Conservation (phyloP, 2,329 filamentous ascomycete species). For the Penicillium sp. region DNA sequence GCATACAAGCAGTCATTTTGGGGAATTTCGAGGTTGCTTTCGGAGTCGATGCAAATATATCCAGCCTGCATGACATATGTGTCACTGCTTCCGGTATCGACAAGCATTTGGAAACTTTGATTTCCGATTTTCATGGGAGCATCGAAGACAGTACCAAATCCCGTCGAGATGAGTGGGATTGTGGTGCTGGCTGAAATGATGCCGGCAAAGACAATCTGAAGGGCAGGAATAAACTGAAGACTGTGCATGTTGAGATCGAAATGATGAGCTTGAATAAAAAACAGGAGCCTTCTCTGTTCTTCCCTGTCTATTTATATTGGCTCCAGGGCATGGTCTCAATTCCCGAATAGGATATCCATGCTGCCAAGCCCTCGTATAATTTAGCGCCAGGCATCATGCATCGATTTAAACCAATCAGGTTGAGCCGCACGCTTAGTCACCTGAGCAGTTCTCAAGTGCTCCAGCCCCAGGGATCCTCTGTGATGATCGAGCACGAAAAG, state of each 20-base stretch:
- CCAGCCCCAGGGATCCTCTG: too few species aligned
- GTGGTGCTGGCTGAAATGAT: neutral
- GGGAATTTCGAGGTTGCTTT: slow-evolving; percentile 42
- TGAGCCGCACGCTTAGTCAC: too few species aligned
- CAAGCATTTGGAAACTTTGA: slow-evolving; percentile 39
- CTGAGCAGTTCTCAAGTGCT: too few species aligned
- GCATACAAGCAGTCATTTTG: slow-evolving; percentile 32
- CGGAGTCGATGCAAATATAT: slow-evolving; percentile 39
- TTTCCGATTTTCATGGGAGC: slow-evolving; percentile 29
- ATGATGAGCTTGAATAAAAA: neutral
- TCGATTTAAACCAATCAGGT: neutral
- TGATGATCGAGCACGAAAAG: too few species aligned
- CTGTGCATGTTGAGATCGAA: neutral
- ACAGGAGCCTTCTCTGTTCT: neutral
- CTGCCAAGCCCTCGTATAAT: neutral
- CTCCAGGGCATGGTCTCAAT: neutral
- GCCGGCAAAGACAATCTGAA: neutral
- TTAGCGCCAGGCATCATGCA: neutral
- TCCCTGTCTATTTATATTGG: neutral
- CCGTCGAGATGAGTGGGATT: slow-evolving; percentile 13
- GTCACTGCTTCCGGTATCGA: slow-evolving; percentile 54
- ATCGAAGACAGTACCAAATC: slow-evolving; percentile 24
- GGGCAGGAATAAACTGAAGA: neutral
- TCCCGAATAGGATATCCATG: neutral
- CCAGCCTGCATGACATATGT: slow-evolving; percentile 45